phyloP scores from a whole-genome alignment of 1,284 basidiomycete species.

The Ceratorhiza oryzae-sativae region DNA sequence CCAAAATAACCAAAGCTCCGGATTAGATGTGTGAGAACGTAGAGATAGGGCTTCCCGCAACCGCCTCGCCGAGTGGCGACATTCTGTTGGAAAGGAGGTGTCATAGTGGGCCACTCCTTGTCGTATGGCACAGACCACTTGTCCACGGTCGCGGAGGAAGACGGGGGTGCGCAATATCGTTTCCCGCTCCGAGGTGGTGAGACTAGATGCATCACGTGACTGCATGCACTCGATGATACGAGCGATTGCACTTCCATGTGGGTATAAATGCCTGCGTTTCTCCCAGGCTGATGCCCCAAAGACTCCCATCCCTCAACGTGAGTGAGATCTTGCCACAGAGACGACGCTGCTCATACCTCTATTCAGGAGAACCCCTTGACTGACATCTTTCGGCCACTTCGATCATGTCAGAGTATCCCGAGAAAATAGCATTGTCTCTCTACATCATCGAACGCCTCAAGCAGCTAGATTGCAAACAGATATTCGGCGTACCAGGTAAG shows the following conservation, averaged over 20 bases:
- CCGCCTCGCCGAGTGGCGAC: not conserved
- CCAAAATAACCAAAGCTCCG: not conserved
- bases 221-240: not conserved
- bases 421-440: conserved; percentile 19
- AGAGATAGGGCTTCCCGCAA: not conserved
- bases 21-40: conserved; percentile 12
- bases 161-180: conserved; percentile 25
- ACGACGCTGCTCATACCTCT: not conserved
- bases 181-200: conserved; percentile 22
- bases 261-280: conserved; percentile 24
- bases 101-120: no score
- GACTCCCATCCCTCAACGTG: conserved; percentile 6
- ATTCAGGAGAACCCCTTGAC: conserved; percentile 5
- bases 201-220: conserved; percentile 1
- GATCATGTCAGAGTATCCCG: conserved; percentile 30
- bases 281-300: conserved; percentile 10
- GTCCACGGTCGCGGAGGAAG: conserved; percentile 6
- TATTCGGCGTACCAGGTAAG: conserved; percentile 38
- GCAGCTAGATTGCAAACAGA: conserved; percentile 28
- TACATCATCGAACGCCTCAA: conserved; percentile 39
- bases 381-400: conserved; percentile 7
- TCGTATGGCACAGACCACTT: not conserved
- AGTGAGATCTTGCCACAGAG: not conserved
- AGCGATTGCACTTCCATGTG: not conserved
- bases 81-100: no score